phyloP scores from a whole-genome alignment of 2,329 filamentous ascomycete species.

The Fusarium humuli region DNA sequence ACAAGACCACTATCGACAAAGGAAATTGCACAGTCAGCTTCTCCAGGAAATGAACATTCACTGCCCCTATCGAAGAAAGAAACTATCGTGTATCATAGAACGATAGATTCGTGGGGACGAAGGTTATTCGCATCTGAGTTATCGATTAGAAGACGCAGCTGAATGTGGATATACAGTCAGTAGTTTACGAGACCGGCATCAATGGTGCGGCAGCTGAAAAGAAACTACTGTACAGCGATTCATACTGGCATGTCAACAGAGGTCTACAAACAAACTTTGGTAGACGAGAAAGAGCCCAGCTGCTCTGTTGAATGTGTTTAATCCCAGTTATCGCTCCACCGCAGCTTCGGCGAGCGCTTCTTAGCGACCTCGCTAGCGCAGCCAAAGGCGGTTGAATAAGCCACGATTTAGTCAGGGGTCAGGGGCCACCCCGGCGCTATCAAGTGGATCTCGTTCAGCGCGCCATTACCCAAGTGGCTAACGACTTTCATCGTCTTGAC shows the following conservation, averaged over 20 bases:
- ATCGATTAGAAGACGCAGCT: conserved; percentile 9
- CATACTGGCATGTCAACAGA: not conserved
- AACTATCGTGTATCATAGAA: not conserved
- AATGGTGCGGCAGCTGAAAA: conserved; percentile 29
- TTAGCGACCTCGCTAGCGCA: conserved; percentile 18
- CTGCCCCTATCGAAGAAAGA: not conserved
- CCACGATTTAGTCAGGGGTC: conserved; percentile 27
- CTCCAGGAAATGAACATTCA: conserved; percentile 10
- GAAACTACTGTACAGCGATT: conserved; percentile 10
- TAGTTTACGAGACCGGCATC: not conserved
- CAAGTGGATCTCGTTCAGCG: conserved; percentile 1
- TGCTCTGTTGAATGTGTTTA: conserved; percentile 1
- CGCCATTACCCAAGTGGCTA: conserved; percentile 20
- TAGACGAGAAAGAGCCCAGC: not conserved
- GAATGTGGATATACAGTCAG: conserved; percentile 7
- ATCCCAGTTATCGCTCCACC: conserved; percentile 31
- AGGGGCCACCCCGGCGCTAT: conserved; percentile 1
- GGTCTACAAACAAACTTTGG: conserved; percentile 1
- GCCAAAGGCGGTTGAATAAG: conserved; percentile 1
- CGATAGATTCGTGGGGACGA: not conserved
- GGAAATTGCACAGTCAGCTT: conserved; percentile 10
- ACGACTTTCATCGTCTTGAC: conserved; percentile 20
- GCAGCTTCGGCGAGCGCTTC: conserved; percentile 23
- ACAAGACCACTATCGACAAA: not conserved
- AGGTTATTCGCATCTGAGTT: conserved; percentile 17